Evolutionary conservation across 1,284 basidiomycete species (phyloP), one percentile per base, ranked within the genome.

Genomic region (Trametes sp.): DNA sequence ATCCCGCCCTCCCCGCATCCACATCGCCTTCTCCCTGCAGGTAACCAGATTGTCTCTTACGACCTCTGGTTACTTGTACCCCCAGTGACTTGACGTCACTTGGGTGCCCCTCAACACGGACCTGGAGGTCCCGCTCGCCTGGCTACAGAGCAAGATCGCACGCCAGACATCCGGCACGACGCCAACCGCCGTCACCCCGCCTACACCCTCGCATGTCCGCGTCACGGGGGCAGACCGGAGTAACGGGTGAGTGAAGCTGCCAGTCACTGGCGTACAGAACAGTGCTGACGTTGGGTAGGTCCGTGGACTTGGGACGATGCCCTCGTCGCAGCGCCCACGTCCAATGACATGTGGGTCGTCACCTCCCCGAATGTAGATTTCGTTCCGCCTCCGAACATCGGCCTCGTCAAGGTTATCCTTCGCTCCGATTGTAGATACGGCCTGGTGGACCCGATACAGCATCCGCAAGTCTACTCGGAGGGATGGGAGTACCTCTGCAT

Each of bases 341-440:
- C 45, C 5, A n/a, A 44, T n/a, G 41, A 44, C 41, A 3, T 50
- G 19, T 50, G 48, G 48, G 36, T 57, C 6, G n/a, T 65, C 28
- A 62, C 46, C 14, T 58, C 64, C 0, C 64, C 64, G 5, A 65
- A 62, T 41, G 54, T 59, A 35, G 33, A 46, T 24, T 62, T 36
- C 24, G 26, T 65, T 2, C 64, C 64, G 5, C 2, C 24, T 19
- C 59, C 57, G 7, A 14, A 19, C 16, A n/a, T 58, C 4, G 60
- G 64, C 10, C 33, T 49, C 10, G 19, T 62, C 16, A 10, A 49
- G 2, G 57, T 65, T 24, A 16, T 14, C 21, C n/a, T 65, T 13
- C 52, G 52, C 1, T n/a, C 23, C 5, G 64, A 65, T 48, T 57
- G 31, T 29, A 35, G 50, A 9, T 65, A 61, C 23, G 60, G 64